phyloP scores from a whole-genome alignment of 2,329 filamentous ascomycete species.

The Aspergillus clavatus region DNA sequence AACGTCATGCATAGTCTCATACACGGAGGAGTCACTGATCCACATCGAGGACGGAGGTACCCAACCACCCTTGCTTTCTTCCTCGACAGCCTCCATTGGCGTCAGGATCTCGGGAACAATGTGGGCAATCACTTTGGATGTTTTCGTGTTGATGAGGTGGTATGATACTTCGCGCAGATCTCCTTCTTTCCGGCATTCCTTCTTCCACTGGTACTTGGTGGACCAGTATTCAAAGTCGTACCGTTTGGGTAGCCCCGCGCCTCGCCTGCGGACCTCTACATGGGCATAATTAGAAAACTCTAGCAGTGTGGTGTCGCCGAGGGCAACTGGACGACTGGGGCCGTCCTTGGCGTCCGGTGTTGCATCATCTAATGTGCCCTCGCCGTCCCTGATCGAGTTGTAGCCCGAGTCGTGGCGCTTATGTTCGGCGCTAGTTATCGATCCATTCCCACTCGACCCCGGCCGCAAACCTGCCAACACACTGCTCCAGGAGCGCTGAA shows the following conservation, averaged over 20 bases:
- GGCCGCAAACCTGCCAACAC: conserved; percentile 53
- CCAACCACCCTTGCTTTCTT: conserved; percentile 79
- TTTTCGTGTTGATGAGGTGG: conserved; percentile 68
- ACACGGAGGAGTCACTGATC: conserved; percentile 70
- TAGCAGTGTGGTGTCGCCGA: conserved; percentile 77
- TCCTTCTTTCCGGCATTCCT: conserved; percentile 64
- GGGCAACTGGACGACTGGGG: conserved; percentile 31
- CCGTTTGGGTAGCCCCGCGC: conserved; percentile 62
- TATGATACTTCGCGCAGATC: conserved; percentile 64
- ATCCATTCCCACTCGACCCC: conserved; percentile 50
- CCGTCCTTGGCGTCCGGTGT: conserved; percentile 10
- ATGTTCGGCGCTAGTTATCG: conserved; percentile 37
- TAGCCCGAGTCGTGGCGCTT: conserved; percentile 58
- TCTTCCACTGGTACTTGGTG: conserved; percentile 76
- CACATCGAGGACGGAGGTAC: conserved; percentile 86
- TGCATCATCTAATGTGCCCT: conserved; percentile 27
- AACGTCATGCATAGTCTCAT: conserved; percentile 69
- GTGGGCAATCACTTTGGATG: conserved; percentile 66
- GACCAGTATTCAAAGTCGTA: conserved; percentile 97
- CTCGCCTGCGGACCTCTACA: conserved; percentile 70
- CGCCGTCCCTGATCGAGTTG: conserved; percentile 43
- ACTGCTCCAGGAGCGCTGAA: conserved; percentile 58
- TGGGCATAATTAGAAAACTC: conserved; percentile 98
- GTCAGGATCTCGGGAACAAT: conserved; percentile 77
- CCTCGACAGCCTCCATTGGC: conserved; percentile 63